These are phyloP conservation scores for Corylus heterophylla DNA, from an alignment of 306 rosid species.

Conservation along the genomic window DNA sequence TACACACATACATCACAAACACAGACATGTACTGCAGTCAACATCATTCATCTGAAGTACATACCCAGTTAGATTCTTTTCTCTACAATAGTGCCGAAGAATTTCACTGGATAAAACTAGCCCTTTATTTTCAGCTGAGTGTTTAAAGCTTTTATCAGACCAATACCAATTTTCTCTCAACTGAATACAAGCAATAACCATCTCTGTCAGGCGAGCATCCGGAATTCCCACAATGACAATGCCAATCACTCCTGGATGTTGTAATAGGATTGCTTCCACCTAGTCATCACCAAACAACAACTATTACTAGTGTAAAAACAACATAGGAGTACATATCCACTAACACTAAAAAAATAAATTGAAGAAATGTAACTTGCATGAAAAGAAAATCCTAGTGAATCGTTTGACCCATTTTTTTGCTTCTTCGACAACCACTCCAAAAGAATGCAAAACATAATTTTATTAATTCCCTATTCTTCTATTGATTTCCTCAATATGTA, in stretches of 20 bases:
- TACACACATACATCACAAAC: neutral
- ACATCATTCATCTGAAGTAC: neutral
- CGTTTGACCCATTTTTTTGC: neutral
- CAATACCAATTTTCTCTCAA: conserved; percentile 63
- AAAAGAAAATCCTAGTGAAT: neutral
- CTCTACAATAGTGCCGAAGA: conserved; percentile 50
- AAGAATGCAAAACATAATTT: neutral
- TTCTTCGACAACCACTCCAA: conserved; percentile 4
- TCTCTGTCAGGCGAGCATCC: conserved; percentile 63
- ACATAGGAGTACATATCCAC: neutral
- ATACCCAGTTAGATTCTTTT: conserved; percentile 64
- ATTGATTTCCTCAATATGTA: conserved; percentile 5
- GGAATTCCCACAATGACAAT: conserved; percentile 74
- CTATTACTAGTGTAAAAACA: neutral
- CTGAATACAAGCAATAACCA: conserved; percentile 66
- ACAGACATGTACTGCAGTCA: neutral
- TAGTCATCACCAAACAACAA: conserved; percentile 28
- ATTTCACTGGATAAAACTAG: conserved; percentile 43
- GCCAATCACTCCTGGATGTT: conserved; percentile 71
- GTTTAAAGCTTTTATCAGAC: conserved; percentile 31
- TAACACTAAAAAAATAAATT: neutral
- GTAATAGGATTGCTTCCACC: conserved; percentile 71
- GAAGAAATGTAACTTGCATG: neutral
- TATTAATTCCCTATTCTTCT: neutral
- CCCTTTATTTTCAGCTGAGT: conserved; percentile 29